A percentile compares a stretch with the other conserved stretches of the same genome.
phyloP scores from a whole-genome alignment of 306 rosid species.

The Senna siamea region DNA sequence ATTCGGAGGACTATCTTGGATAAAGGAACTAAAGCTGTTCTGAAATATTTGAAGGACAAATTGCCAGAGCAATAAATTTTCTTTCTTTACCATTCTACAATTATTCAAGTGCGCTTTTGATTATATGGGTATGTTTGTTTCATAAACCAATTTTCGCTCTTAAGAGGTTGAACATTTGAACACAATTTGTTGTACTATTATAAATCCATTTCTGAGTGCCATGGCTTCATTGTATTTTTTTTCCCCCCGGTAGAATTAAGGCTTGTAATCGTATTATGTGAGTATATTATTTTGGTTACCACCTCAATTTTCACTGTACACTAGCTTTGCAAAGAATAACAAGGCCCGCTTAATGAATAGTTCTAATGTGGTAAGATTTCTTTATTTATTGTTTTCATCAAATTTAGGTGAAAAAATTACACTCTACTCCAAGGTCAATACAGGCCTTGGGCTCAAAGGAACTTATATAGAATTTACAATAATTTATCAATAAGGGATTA shows the following conservation, averaged over 20 bases:
- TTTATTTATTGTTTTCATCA: too few relatives aligned
- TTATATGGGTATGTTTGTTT: neutral
- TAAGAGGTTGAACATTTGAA: conserved; percentile 19
- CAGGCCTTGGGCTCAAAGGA: too few relatives aligned
- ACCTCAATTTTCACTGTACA: neutral
- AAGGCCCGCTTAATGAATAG: too few relatives aligned
- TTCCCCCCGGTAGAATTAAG: neutral
- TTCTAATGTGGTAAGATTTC: too few relatives aligned
- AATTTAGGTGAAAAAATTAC: too few relatives aligned
- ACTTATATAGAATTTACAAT: too few relatives aligned
- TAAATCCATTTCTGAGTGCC: neutral
- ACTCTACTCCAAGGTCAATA: too few relatives aligned
- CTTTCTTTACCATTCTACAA: neutral
- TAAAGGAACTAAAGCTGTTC: conserved; percentile 85
- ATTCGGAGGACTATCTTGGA: conserved; percentile 85
- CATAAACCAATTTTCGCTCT: neutral
- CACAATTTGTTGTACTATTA: neutral
- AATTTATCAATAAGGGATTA: too few relatives aligned
- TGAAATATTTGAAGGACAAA: conserved; percentile 80
- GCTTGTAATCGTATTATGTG: neutral
- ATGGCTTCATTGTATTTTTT: neutral
- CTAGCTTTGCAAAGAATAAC: too few relatives aligned
- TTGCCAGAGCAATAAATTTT: conserved; percentile 51
- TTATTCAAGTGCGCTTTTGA: neutral
- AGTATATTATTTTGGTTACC: neutral